Evolutionary conservation across 225 moss, liverwort and hornwort genomes (phyloP), one percentile per base, ranked within the genome.

Genomic region (Polytrichum formosum): DNA sequence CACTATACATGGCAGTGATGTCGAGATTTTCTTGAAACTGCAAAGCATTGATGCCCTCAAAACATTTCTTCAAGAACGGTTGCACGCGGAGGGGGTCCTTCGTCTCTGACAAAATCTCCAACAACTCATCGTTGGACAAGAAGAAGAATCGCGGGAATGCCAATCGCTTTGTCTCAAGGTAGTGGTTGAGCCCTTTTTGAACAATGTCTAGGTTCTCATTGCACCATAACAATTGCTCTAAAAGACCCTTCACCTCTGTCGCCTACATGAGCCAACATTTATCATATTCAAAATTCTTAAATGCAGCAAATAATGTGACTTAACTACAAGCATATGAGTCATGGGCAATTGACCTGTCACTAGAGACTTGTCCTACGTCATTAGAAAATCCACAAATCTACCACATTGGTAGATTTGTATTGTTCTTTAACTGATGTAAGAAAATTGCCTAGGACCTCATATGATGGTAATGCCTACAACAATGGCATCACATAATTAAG

Each of bases 91-190:
- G 75, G 4, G 95, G 95, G 53, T 95, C 95, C 78, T 91, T 92
- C 1, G 92, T 92, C 46, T 95, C 95, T 0, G 95, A 91, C 5
- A 95, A 69, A 22, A 95, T 95, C 78, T 95, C 95, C 54, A 94
- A 75, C 55, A 94, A 75, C n/a, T 93, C 93, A 19, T 93, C 93
- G 62, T 93, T 93, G 18, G 93, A 94, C 19, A 94, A 76, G 66
- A 94, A 92, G 73, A 84, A 95, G 68, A 95, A 95, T 16, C 95
- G 84, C 58, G 95, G 95, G 68, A 95, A 95, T 7, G 92, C 92
- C 55, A 95, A 74, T 10, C 95, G 91, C 30, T 95, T 95, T 7
- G 90, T 92, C 74, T 94, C 94, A 71, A 94, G 92, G 71, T 94
- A 94, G 56, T 92, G 92, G 6, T 94, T 94, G 0, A 94, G 56